A percentile compares a stretch with the other conserved stretches of the same genome.
Evolutionary conservation across 441 rosid genomes (phyloP).

Genomic region (Rhodomyrtus psidioides): DNA sequence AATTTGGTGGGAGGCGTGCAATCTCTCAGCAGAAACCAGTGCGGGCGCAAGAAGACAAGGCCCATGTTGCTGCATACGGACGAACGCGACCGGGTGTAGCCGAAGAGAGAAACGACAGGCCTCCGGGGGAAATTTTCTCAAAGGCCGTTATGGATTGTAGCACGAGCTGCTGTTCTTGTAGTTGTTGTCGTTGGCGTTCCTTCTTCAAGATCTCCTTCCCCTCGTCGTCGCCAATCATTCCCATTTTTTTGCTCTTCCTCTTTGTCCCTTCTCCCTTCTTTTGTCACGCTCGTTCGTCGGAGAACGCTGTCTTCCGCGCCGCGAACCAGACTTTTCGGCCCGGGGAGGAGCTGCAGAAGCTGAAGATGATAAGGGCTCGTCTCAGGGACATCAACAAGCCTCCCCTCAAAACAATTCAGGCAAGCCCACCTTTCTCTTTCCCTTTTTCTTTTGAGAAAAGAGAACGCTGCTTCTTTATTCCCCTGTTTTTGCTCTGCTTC

Average conservation of each 20-base stretch:
- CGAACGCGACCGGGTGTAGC: constrained; percentile 19
- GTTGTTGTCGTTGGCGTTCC: neutral
- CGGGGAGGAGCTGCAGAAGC: constrained; percentile 43
- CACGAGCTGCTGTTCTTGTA: neutral
- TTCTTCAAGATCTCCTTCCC: neutral
- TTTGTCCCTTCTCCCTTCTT: constrained; percentile 29
- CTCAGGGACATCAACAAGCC: constrained; percentile 82
- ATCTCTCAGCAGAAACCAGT: neutral
- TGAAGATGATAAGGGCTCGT: constrained; percentile 45
- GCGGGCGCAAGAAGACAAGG: constrained; percentile 37
- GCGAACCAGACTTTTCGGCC: constrained; percentile 65
- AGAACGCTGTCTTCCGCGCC: constrained; percentile 14
- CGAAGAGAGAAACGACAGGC: constrained; percentile 11
- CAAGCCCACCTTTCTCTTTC: neutral
- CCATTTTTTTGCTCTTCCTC: constrained; percentile 35
- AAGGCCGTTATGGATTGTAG: constrained; percentile 22
- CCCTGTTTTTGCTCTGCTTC: neutral
- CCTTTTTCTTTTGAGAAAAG: neutral
- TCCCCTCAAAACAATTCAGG: constrained; percentile 84
- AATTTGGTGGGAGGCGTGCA: constrained; percentile 30
- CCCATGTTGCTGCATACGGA: constrained; percentile 16
- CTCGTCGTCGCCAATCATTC: constrained; percentile 12
- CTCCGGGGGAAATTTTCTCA: constrained; percentile 18
- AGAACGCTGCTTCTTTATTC: neutral
- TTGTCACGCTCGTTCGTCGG: constrained; percentile 35